Evolutionary conservation across 1,139 yeast species (phyloP), one percentile per base, ranked within the genome.

Genomic region (Magnusiomyces suaveolens): DNA sequence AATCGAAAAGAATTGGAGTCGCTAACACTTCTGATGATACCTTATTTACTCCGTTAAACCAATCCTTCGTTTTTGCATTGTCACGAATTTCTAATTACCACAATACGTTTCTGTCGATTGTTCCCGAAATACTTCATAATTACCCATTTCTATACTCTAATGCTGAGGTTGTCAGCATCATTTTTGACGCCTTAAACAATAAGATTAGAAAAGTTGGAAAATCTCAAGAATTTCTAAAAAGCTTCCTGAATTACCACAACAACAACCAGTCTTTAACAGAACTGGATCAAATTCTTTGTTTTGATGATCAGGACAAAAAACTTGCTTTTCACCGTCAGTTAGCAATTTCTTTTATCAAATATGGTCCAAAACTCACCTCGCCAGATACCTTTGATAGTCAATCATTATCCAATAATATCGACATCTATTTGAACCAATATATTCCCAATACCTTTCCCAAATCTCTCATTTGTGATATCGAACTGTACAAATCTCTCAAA

Each of bases 51-150:
- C 53, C 55, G 1, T 54, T 56, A 8, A 51, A 48, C 26, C 48
- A 48, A 24, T 50, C 54, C 1, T 38, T 56, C 46, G 24, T 44
- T 8, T 39, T 32, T 43, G 56, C 54, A 3, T 18, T 56, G 21
- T 23, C 26, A n/a, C 25, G 52, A 3, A 36, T 56, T 14, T 24
- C 21, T 20, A 41, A 2, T 6, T 50, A 38, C 18, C 43, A 10
- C 18, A 38, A 38, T 4, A 18, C n/a, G 2, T 38, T 38, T 25
- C 24, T 39, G 14, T 14, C 2, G 16, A 18, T 48, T 24, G 29
- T 24, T 12, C 14, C 29, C 3, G 12, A 21, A 14, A 14, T 39
- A 6, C 26, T 48, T 16, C 29, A 21, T 3, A 18, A 16, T n/a
- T 46, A 46, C 39, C 48, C 48, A 14, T 16, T n/a, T 10, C 39